Percentiles rank a stretch among this genome's conserved stretches.
Evolutionary conservation across 2,329 filamentous ascomycete species (phyloP).

Genomic region (Corinectria fuckeliana): DNA sequence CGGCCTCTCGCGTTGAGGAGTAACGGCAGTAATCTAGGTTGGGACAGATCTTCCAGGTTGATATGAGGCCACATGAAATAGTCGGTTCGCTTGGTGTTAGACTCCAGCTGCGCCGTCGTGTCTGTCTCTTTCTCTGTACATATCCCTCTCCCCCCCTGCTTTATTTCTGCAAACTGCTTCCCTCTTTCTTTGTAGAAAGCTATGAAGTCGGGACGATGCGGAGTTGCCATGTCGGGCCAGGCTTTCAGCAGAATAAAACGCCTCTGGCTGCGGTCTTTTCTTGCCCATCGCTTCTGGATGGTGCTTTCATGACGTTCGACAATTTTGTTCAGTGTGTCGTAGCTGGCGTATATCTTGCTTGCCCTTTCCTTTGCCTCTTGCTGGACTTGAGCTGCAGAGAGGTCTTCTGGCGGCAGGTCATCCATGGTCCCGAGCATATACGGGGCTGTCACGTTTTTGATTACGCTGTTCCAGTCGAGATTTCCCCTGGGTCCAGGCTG

Average conservation of each 20-base stretch:
- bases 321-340: constrained; percentile 47
- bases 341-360: constrained; percentile 43
- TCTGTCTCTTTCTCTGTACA: no score
- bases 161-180: no score
- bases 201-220: constrained; percentile 60
- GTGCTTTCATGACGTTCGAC: constrained; percentile 57
- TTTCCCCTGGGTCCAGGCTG: no score
- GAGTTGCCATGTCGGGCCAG: constrained; percentile 57
- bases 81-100: constrained; percentile 37
- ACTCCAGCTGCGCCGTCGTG: constrained; percentile 13
- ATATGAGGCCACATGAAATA: constrained; percentile 60
- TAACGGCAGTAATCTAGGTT: constrained; percentile 52
- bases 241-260: constrained; percentile 52
- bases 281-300: constrained; percentile 61
- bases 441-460: not conserved
- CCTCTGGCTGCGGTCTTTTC: constrained; percentile 56
- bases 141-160: no score
- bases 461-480: constrained; percentile 11
- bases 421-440: no score
- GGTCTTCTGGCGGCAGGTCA: no score
- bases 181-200: constrained; percentile 42
- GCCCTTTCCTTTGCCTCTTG: constrained; percentile 17
- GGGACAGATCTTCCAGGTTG: constrained; percentile 62
- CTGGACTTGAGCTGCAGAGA: constrained; percentile 14
- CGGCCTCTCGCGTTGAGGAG: constrained; percentile 60